Evolutionary conservation across 192 early-diverging fungal genomes (phyloP), one percentile per base, ranked within the genome.

Genomic region (Backusella mclennaniae): DNA sequence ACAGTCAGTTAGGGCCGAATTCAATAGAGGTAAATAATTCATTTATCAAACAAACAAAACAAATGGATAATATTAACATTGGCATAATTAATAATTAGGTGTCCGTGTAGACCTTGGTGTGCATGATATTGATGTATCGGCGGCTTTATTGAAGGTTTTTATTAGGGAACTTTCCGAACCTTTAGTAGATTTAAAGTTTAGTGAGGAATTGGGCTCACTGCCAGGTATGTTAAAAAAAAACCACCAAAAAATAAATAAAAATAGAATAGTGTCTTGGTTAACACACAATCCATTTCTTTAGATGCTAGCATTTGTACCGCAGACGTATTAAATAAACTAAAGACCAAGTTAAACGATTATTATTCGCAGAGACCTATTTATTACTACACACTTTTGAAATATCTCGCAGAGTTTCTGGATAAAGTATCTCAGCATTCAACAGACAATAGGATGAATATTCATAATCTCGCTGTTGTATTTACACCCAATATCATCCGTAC

Each of bases 391-490:
- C 76, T 92, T 46, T 78, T 90, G 46, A 87, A 85, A 53, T 90
- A 89, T 42, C 82, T 95, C 21, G 92, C 93, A 73, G 77, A 84
- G 35, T 89, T 97, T 36, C 84, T 97, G 41, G 83, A 86, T 49
- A 84, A 90, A 17, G 89, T 96, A 35, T 89, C 94, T 15, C 84
- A 88, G 29, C 84, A 93, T 74, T 85, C 91, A 35, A 76, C 75
- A 3, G 41, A 71, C 21, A 98, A 97, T 88, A 85, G 90, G 73
- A 98, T 98, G 97, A 95, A 91, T 0, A 74, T 92, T 3, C 83
- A 85, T 42, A 95, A 94, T 81, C 85, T 97, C 52, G 91, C 94
- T 0, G 89, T 95, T n/a, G 92, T 96, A 4, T 94, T 95, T 89
- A 86, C 94, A 7, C 96, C 96, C 11, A 98, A 97, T 75, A 86